phyloP scores from a whole-genome alignment of 2,329 filamentous ascomycete species.

The Metarhizium rileyi region DNA sequence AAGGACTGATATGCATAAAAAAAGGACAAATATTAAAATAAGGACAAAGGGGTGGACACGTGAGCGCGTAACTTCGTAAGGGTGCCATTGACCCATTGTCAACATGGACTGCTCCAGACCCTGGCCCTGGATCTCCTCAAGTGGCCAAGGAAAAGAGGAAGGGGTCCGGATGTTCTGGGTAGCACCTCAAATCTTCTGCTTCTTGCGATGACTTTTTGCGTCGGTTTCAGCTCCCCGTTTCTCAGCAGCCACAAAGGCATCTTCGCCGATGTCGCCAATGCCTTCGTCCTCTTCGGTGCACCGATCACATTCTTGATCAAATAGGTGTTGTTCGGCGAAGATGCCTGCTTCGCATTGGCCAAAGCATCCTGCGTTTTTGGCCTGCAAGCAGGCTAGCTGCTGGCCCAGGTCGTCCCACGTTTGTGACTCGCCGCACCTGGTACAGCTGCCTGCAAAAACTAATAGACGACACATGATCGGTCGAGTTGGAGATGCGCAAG shows the following conservation, averaged over 20 bases:
- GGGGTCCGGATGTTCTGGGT: not conserved
- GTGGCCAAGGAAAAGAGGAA: not conserved
- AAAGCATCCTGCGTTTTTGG: constrained; percentile 37
- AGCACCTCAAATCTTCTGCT: constrained; percentile 19
- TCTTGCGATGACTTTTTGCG: constrained; percentile 16
- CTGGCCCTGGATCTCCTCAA: not conserved
- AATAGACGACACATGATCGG: constrained; percentile 36
- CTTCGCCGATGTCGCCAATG: constrained; percentile 30
- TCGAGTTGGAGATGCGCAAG: not conserved
- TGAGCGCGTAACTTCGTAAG: not conserved
- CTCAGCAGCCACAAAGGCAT: constrained; percentile 9
- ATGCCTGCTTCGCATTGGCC: constrained; percentile 33
- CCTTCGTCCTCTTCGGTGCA: constrained; percentile 33
- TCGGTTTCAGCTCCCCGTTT: constrained; percentile 13
- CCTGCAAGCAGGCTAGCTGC: constrained; percentile 37
- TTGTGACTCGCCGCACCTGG: constrained; percentile 29
- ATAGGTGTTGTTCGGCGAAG: constrained; percentile 31
- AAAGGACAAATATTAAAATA: not conserved
- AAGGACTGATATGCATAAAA: not conserved
- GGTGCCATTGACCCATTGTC: not conserved
- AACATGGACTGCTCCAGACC: not conserved
- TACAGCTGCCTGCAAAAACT: constrained; percentile 34
- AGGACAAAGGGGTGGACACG: not conserved
- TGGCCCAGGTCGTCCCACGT: constrained; percentile 36
- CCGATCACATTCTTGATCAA: constrained; percentile 37